Evolutionary conservation across 1,284 basidiomycete genomes (phyloP), one percentile per base, ranked within the genome.

Genomic region (Heterobasidion annosum): DNA sequence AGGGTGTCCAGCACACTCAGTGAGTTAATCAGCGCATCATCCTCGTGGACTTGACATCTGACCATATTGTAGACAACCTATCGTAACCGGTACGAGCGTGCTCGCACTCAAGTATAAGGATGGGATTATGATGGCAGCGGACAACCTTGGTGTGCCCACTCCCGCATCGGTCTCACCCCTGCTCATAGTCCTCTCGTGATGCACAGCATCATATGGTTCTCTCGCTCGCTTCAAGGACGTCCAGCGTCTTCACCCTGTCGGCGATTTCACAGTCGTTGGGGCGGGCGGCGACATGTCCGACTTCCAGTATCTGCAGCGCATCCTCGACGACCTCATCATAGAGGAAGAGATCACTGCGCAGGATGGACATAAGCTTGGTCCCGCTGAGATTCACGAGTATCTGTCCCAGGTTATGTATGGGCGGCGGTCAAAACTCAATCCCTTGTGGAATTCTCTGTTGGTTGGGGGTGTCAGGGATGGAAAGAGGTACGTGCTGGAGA

Each of bases 41-140:
- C 0, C 25, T 25, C 25, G 4, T 25, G 25, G 25, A 5, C 1
- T 33, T 52, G 3, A 51, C 13, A 7, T 9, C 18, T 12, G 9
- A 19, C 8, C 10, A 8, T 42, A 93, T 25, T 25, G 25, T 25
- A 25, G 91, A 65, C 91, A 96, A 65, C 96, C 97, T 7, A 88
- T 99, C 59, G 93, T 98, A 13, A 99, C 96, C 0, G 97, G 96
- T 62, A 97, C 96, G 4, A 95, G 91, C 54, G 93, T 99, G 8
- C 79, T 99, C 42, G 97, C 90, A 6, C 77, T 99, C 68, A 91
- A 91, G 70, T 99, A 83, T 80, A 93, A 95, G 69, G 93, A 93
- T 64, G 96, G 97, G 2, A 85, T 99, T 61, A 98, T 99, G 93
- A 85, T 99, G 75, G 94, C 97, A n/a, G 93, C 97, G 37, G 96